Base-by-base conservation (phyloP, 2,329 filamentous ascomycete species). In the Cercospora zeae-maydis region DNA sequence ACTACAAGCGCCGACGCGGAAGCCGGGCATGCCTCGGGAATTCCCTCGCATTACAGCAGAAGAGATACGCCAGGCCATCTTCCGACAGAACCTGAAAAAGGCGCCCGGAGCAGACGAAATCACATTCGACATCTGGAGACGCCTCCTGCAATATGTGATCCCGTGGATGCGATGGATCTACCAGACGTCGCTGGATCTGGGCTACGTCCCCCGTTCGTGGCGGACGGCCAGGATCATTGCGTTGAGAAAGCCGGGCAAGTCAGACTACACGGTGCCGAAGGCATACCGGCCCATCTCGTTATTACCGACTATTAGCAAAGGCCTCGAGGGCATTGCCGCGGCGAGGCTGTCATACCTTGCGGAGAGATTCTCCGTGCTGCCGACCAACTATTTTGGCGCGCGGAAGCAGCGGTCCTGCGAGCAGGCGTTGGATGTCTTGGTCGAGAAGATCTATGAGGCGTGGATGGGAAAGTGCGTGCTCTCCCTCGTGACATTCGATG, bases 251-350 rank as follows among this genome's bases (percentile, higher is more conserved):
- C 47, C 16, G 13, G 10, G 34, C 10, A 37, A 37, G 34, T 37
- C 34, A 1, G 60, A 72, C 55, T 75, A 75, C 61, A 69, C 58
- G 3, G 53, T 59, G 45, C 63, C 67, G 0, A 75, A 73, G 47
- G 47, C 61, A 33, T 75, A 75, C 61, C 49, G 67, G 11, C 73
- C 68, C 1, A 73, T 71, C 27, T 68, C 69, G 59, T 27, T 73
- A 4, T 60, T 74, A 1, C 71, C 71, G 58, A 75, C 70, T 3
- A 61, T 71, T 8, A 69, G 73, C n/a, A 76, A 76, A 49, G 61
- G 67, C 4, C 66, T 76, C n/a, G 73, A 76, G 13, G 55, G 62
- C 33, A 60, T 75, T 7, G 51, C 73, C 11, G 66, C 69, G 16
- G 58, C 33, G 34, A 51, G 71, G 31, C 55, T 72, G 7, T 65